Conservation (phyloP, 1,284 basidiomycete genomes). For the Fomitopsis schrenkii region DNA sequence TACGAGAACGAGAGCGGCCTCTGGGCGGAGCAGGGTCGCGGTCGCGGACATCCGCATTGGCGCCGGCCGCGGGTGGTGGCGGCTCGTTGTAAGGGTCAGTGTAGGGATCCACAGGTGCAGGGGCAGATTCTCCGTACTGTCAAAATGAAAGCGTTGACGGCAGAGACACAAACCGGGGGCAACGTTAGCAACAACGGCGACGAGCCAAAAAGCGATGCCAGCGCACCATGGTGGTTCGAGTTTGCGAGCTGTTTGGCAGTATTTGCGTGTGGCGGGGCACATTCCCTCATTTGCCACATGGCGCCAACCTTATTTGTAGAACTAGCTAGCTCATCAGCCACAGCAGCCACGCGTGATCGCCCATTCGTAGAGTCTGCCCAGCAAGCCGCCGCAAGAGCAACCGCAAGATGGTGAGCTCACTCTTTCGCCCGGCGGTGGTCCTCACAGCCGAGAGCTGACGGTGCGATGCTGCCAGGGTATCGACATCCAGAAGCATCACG, state of each 20-base stretch:
- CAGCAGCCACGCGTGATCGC: slow-evolving; percentile 18
- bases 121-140: slow-evolving; percentile 60
- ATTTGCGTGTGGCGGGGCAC: slow-evolving; percentile 21
- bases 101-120: slow-evolving; percentile 70
- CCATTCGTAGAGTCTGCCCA: slow-evolving; percentile 29
- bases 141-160: neutral
- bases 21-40: slow-evolving; percentile 37
- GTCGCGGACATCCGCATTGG: slow-evolving; percentile 43
- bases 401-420: slow-evolving; percentile 74
- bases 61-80: slow-evolving; percentile 38
- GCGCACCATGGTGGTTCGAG: slow-evolving; percentile 60
- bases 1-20: slow-evolving; percentile 70
- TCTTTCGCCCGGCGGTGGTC: slow-evolving; percentile 24
- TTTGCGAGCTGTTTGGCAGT: slow-evolving; percentile 25
- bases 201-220: slow-evolving; percentile 13
- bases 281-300: slow-evolving; percentile 23
- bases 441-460: slow-evolving; percentile 9
- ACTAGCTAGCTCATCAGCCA: slow-evolving; percentile 57
- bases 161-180: neutral
- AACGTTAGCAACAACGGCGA: slow-evolving; percentile 4
- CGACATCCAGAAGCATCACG: slow-evolving; percentile 96
- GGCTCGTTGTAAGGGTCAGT: slow-evolving; percentile 75
- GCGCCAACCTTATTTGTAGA: slow-evolving; percentile 25
- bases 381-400: slow-evolving; percentile 54
- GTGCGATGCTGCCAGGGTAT: slow-evolving; percentile 70